Evolutionary conservation across 1,284 basidiomycete species (phyloP), one percentile per base, ranked within the genome.

Genomic region (Rhizopogon parksii): DNA sequence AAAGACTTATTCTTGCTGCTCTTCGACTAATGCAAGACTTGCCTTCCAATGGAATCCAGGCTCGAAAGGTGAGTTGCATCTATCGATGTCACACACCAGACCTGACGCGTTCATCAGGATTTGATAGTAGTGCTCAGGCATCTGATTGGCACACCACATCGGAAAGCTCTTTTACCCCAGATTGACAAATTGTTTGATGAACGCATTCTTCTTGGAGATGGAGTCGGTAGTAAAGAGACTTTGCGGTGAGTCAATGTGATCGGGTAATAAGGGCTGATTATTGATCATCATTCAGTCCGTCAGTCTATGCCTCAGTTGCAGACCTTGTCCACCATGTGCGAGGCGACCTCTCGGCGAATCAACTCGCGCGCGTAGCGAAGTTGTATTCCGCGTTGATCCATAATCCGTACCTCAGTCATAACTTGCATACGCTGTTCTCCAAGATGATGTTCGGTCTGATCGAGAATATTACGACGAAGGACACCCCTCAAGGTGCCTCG

Each of bases 291-390:
- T 43, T n/a, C 55, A 90, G 92, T 50, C 82, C 90, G 1, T 78
- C 85, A 30, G 89, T 91, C 2, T 95, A 93, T 68, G 88, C 85
- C 56, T 89, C 92, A 56, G 82, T 97, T 1, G 92, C 94, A 36
- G 96, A 99, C 67, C 76, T 99, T 17, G 85, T 98, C 51, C 94
- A 97, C 65, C 92, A 97, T 63, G 79, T 95, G 50, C 85, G 93
- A 47, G 78, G 76, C 47, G 95, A 99, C 38, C 82, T 99, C 19
- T 83, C 82, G 1, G 75, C 87, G 4, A 70, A 78, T 14, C 95
- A 98, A 66, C 75, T 99, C 21, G 78, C 82, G 12, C 82, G 83
- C 7, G 82, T 96, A 55, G 84, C 95, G 27, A 83, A 89, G 59
- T 82, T 92, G 54, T 97, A 93, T 65, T 88, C 91, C 4, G 85